Evolutionary conservation across 257 asterid species (phyloP).

Genomic region (Lycium ferocissimum): DNA sequence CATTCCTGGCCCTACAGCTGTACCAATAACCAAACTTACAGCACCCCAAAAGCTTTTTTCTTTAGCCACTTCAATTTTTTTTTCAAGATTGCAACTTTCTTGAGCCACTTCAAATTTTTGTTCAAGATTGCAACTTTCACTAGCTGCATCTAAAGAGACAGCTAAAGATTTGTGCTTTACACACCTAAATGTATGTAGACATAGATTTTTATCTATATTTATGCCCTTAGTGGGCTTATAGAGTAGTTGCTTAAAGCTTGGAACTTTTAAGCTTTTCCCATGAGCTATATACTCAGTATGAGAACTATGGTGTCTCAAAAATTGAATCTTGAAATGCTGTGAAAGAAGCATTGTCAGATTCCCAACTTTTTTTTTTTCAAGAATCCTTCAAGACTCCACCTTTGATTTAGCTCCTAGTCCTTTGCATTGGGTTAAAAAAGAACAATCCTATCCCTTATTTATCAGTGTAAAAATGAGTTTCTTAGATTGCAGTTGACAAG

Average conservation of each 20-base stretch:
- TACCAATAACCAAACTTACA: constrained; percentile 48
- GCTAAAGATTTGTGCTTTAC: constrained; percentile 27
- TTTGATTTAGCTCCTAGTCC: not conserved
- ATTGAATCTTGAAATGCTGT: constrained; percentile 24
- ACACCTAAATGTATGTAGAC: not conserved
- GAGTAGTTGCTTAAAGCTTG: not conserved
- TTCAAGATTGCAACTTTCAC: constrained; percentile 17
- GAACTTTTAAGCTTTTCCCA: not conserved
- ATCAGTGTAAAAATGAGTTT: constrained; percentile 2
- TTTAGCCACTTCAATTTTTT: not conserved
- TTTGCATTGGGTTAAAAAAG: not conserved
- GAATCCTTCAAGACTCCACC: not conserved
- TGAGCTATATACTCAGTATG: not conserved
- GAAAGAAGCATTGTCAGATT: not conserved
- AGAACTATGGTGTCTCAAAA: not conserved
- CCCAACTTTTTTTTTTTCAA: not conserved
- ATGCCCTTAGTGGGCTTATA: not conserved
- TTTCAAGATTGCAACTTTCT: constrained; percentile 14
- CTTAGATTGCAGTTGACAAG: not conserved
- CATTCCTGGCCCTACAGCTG: constrained; percentile 55
- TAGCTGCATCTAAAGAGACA: constrained; percentile 16
- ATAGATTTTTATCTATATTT: not conserved
- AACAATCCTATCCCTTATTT: not conserved
- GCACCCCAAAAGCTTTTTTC: constrained; percentile 53
- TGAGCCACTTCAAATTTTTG: not conserved